phyloP scores from a whole-genome alignment of 495 filamentous ascomycete species.

The Xylaria scruposa region DNA sequence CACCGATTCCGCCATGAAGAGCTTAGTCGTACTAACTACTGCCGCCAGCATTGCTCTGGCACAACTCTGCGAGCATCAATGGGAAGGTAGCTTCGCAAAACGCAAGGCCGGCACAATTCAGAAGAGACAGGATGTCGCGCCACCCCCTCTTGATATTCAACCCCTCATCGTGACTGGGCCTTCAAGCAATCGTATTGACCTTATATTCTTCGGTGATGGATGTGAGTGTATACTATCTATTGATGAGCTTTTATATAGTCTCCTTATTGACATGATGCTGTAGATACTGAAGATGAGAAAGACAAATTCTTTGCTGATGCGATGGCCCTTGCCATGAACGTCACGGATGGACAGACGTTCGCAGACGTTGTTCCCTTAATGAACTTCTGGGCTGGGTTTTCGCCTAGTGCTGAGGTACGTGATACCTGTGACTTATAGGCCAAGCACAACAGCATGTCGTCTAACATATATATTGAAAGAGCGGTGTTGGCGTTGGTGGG shows the following conservation, averaged over 20 bases:
- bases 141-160: conserved; percentile 36
- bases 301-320: conserved; percentile 41
- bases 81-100: conserved; percentile 34
- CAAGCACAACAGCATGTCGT: neutral
- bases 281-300: conserved; percentile 37
- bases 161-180: conserved; percentile 39
- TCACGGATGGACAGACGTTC: conserved; percentile 38
- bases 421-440: neutral
- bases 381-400: conserved; percentile 40
- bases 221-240: conserved; percentile 25
- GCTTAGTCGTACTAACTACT: conserved; percentile 24
- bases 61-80: conserved; percentile 38
- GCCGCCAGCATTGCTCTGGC: conserved; percentile 16
- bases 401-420: conserved; percentile 34
- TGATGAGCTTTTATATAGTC: neutral
- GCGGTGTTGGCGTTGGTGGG: conserved; percentile 34
- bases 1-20: conserved; percentile 20
- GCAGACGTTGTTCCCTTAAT: conserved; percentile 32
- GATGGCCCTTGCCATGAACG: conserved; percentile 32
- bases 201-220: conserved; percentile 39
- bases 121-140: conserved; percentile 27
- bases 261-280: conserved; percentile 11
- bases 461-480: conserved; percentile 31
- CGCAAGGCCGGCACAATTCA: conserved; percentile 28
- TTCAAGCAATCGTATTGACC: conserved; percentile 35